Conservation (phyloP, 495 filamentous ascomycete genomes). For the Aspergillus asperescens region DNA sequence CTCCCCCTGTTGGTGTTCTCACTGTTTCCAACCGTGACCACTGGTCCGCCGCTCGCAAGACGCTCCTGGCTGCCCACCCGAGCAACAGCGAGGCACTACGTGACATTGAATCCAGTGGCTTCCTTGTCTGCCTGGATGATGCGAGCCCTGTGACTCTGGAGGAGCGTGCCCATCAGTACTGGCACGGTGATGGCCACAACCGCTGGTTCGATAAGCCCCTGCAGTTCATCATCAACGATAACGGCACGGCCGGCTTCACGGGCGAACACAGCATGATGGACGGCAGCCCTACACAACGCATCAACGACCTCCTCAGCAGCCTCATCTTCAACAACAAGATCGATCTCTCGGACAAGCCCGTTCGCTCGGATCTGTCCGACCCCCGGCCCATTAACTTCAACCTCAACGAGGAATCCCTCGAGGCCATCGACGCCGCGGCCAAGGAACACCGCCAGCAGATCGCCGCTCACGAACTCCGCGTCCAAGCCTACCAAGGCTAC, state of each 20-base stretch:
- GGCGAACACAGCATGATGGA: slow-evolving; percentile 99
- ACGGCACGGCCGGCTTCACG: slow-evolving; percentile 95
- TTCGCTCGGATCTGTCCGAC: slow-evolving; percentile 81
- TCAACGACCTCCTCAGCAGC: slow-evolving; percentile 89
- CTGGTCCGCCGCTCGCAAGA: slow-evolving; percentile 81
- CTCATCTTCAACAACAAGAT: slow-evolving; percentile 88
- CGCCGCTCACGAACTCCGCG: slow-evolving; percentile 79
- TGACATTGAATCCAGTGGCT: slow-evolving; percentile 84
- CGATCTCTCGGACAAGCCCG: slow-evolving; percentile 66
- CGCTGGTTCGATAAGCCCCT: slow-evolving; percentile 98
- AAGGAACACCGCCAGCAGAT: slow-evolving; percentile 76
- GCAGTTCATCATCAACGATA: slow-evolving; percentile 97
- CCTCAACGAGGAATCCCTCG: slow-evolving; percentile 62
- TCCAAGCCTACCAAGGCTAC: slow-evolving; percentile 94
- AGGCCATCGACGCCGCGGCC: slow-evolving; percentile 69
- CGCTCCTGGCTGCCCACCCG: slow-evolving; percentile 67
- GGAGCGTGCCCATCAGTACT: slow-evolving; percentile 93
- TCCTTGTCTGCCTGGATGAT: slow-evolving; percentile 91
- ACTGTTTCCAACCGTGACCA: slow-evolving; percentile 89
- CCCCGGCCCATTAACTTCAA: slow-evolving; percentile 72
- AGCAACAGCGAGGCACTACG: slow-evolving; percentile 70
- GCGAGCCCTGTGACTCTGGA: slow-evolving; percentile 88
- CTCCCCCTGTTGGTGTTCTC: slow-evolving; percentile 73
- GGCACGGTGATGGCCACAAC: slow-evolving; percentile 95
- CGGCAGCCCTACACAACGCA: slow-evolving; percentile 90